Base-by-base conservation (phyloP, 306 rosid genomes). In the Citrullus mucosospermus region DNA sequence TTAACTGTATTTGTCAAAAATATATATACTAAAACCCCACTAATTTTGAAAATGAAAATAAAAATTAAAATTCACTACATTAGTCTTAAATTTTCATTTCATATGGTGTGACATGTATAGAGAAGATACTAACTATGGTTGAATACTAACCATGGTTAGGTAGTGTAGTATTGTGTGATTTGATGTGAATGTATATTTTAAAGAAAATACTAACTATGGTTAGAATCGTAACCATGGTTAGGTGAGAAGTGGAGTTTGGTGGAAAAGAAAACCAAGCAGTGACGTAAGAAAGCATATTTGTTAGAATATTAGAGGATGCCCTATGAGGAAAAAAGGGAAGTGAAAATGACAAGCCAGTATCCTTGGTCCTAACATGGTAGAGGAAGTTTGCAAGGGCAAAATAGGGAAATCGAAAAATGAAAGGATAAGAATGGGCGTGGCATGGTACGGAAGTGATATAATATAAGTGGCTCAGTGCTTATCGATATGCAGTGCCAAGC, bases 351-450 rank as follows among this genome's bases (percentile, higher is more conserved):
- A 70, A 25, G 20, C 2, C 11, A 28, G 13, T 50, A 20, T 9
- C 54, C 55, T 41, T 69, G 9, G 18, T 2, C 36, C 55, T 9
- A 1, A 11, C 10, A 41, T 2, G 50, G 1, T 0, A 5, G 0
- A 1, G 1, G 25, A 2, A 9, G 20, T 17, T 17, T 2, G 4
- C 4, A 39, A 39, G 73, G 73, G 73, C 4, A 67, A 67, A 2
- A 39, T 4, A 0, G 73, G 73, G 28, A 38, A 67, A 9, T 18
- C 10, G 6, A 10, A 39, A 58, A 70, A 12, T 69, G 57, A 70
- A 71, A 44, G 76, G 76, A 71, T 71, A 71, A 71, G 76, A 28
- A 71, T 71, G 58, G 59, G 7, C 41, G 76, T 15, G 58, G 75
- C 32, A 9, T 9, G 5, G 20, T 53, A 53, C 20, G 54, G 54